Evolutionary conservation across 2,329 filamentous ascomycete genomes (phyloP), one percentile per base, ranked within the genome.

Genomic region (Aspergillus luchuensis): DNA sequence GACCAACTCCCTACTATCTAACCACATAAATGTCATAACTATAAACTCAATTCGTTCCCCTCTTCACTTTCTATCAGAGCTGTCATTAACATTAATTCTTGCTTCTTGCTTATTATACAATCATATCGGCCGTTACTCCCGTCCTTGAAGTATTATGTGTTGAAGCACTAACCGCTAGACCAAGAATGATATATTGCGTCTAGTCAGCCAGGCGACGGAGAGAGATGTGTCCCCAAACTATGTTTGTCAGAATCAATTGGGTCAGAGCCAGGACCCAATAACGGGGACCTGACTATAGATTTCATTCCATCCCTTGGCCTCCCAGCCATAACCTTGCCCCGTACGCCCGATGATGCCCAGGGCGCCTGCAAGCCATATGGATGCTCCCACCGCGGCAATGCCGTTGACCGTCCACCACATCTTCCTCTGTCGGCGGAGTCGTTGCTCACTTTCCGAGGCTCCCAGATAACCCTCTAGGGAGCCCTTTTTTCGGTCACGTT

Each of bases 341-440:
- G 85, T 90, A 63, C 85, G 82, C 2, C 89, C 92, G 8, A 97
- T 87, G 15, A 97, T 81, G 0, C 90, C 91, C 36, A 97, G 75
- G 0, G 91, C 89, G 3, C 93, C 93, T 0, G 88, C 87, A 55
- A 93, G 86, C 93, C 93, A 97, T n/a, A 92, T 58, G 0, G 79
- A 83, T 7, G 87, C 83, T 2, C 89, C 74, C 0, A 82, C 76
- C 0, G 82, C 80, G 0, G 85, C 84, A 56, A 87, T 74, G 0
- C 82, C 88, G 71, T 96, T 92, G 58, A 97, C 82, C 2, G 81
- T 76, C 78, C 91, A 87, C 87, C 90, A 90, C 68, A 85, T 85
- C 71, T 87, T 83, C 72, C 88, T 87, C 72, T 85, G 83, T 54
- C 68, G 71, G 60, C 80, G 79, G 63, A 83, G 74, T 53, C 82